These are phyloP conservation scores for Penicillium paxilli DNA, from an alignment of 495 filamentous ascomycete species.

Conservation along the genomic window DNA sequence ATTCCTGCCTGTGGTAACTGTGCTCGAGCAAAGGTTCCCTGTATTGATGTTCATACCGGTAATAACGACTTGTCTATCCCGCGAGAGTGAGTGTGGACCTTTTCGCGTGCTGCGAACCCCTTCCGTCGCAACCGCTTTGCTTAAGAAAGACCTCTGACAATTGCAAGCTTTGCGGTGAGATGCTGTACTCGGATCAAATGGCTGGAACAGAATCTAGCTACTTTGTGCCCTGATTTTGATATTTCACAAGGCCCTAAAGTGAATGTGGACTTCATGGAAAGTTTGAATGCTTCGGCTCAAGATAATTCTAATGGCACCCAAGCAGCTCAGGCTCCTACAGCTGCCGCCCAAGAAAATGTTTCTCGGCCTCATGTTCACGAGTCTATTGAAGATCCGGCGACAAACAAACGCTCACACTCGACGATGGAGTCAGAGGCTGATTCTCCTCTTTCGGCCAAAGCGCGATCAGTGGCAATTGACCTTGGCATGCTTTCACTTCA, in stretches of 20 bases:
- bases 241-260: slow-evolving; percentile 16
- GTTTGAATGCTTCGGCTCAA: not conserved
- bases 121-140: not conserved
- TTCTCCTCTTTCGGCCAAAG: slow-evolving; percentile 18
- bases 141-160: not conserved
- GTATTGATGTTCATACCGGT: slow-evolving; percentile 23
- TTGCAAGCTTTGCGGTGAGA: slow-evolving; percentile 13
- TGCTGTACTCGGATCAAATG: slow-evolving; percentile 25
- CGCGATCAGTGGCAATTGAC: slow-evolving; percentile 25
- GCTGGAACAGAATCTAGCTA: slow-evolving; percentile 17
- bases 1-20: slow-evolving; percentile 27
- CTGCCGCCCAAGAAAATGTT: not conserved
- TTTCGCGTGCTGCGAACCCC: too few species aligned
- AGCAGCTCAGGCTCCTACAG: not conserved
- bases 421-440: slow-evolving; percentile 15
- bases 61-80: slow-evolving; percentile 25
- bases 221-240: slow-evolving; percentile 19
- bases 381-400: not conserved
- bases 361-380: not conserved
- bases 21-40: slow-evolving; percentile 19
- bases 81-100: slow-evolving; percentile 14
- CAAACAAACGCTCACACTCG: slow-evolving; percentile 17
- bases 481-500: slow-evolving; percentile 28
- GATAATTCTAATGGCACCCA: not conserved
- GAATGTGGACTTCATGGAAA: slow-evolving; percentile 5